These are phyloP conservation scores for Wickerhamiella brachini DNA, from an alignment of 805 yeast genomes.

Conservation along the genomic window DNA sequence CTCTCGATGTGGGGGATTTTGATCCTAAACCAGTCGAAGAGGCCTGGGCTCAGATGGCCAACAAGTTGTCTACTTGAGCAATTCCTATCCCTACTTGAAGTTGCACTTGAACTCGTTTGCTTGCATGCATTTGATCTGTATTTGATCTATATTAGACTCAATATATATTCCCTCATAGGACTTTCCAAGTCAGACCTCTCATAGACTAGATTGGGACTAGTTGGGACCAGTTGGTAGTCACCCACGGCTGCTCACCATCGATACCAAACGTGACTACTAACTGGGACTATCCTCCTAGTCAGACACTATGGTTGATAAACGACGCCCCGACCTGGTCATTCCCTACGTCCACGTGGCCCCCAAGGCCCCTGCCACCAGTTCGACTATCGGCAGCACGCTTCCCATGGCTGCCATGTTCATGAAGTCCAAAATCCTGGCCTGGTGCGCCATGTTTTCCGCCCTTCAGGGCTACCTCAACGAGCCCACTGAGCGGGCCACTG, in stretches of 20 bases:
- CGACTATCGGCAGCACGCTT: slow-evolving; percentile 19
- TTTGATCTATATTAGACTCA: too few species aligned
- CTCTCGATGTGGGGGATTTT: background rate
- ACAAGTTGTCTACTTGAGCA: too few species aligned
- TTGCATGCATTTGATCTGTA: too few species aligned
- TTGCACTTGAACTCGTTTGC: too few species aligned
- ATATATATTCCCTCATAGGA: too few species aligned
- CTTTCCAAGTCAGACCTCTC: too few species aligned
- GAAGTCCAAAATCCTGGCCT: slow-evolving; percentile 25
- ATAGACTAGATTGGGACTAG: too few species aligned
- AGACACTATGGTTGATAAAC: slow-evolving; percentile 7
- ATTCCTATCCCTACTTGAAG: too few species aligned
- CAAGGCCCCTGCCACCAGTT: slow-evolving; percentile 8
- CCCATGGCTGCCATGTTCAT: slow-evolving; percentile 29
- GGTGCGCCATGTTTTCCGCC: slow-evolving; percentile 27
- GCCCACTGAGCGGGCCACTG: slow-evolving; percentile 15
- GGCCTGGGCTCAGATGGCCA: background rate
- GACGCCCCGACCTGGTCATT: slow-evolving; percentile 22
- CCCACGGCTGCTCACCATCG: too few species aligned
- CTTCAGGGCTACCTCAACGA: slow-evolving; percentile 24
- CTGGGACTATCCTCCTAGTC: too few species aligned
- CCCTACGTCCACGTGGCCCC: slow-evolving; percentile 22
- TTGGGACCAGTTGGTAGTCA: too few species aligned
- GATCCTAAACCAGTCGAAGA: background rate
- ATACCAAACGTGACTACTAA: too few species aligned